Base-by-base conservation (phyloP, 2,329 filamentous ascomycete genomes). In the Pestalotiopsis sp. region DNA sequence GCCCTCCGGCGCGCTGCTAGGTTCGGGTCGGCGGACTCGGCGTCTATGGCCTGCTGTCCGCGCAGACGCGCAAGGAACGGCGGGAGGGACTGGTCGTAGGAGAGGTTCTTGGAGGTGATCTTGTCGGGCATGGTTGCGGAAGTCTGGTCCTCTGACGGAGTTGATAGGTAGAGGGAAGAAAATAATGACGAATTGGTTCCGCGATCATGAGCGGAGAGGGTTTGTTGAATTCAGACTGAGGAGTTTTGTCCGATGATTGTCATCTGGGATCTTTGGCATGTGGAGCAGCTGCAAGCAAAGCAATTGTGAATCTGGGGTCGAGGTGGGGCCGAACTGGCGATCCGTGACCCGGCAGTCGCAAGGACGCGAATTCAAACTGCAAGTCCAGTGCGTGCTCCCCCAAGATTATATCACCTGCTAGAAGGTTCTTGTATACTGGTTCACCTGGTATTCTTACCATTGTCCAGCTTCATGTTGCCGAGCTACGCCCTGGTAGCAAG, bases 71-170 rank as follows among this genome's bases (percentile, higher is more conserved):
- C 85, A 66, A 91, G 86, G 77, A 91, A 91, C 4, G 89, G 89
- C 23, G 89, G 89, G 20, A 89, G 84, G 6, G 83, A 82, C 57
- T 78, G 79, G 81, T 87, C 85, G 84, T 93, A 94, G 68, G 86
- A 85, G 63, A 94, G 86, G 79, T 93, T 90, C 75, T 92, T 93
- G 73, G 89, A 83, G 66, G 89, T 93, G 77, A 93, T 91, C 75
- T 90, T 92, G 56, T 90, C 88, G 70, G 84, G 65, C n/a, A 49
- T 49, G 45, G 60, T 23, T 45, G 52, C 45, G 4, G 4, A 6
- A 13, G 17, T n/a, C 45, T 52, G 2, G 20, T 14, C 13, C 25
- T 3, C 13, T 60, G 25, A 60, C 58, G 40, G 31, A 4, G 14
- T 14, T 20, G 20, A 3, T 36, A 14, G 6, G n/a, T 23, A 20